Evolutionary conservation across 805 yeast species (phyloP).

Genomic region (Grigorovia transvaalensis): DNA sequence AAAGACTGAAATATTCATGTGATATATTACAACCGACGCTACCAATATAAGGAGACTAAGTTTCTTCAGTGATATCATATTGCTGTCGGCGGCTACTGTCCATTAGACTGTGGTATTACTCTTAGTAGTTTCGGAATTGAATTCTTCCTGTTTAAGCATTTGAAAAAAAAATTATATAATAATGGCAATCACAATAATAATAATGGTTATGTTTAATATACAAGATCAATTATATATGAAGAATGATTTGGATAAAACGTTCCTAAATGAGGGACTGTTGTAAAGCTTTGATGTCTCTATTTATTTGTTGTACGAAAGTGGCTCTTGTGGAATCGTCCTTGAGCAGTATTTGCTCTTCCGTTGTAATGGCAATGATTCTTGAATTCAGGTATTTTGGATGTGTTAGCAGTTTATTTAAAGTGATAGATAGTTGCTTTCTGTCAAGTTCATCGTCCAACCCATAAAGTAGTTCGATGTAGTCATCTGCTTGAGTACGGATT

Average conservation of each 20-base stretch:
- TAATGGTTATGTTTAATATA: no score
- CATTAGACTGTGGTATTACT: not conserved
- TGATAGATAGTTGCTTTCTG: constrained; percentile 47
- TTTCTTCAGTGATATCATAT: not conserved
- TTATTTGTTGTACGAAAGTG: constrained; percentile 37
- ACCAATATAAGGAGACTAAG: not conserved
- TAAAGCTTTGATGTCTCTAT: constrained; percentile 43
- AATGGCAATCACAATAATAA: no score
- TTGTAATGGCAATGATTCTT: constrained; percentile 50
- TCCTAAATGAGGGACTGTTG: constrained; percentile 31
- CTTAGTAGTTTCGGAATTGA: not conserved
- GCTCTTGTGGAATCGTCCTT: constrained; percentile 37
- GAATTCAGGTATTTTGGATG: constrained; percentile 80
- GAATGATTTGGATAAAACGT: not conserved
- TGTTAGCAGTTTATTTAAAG: constrained; percentile 61
- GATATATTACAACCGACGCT: not conserved
- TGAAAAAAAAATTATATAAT: no score
- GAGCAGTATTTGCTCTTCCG: constrained; percentile 52
- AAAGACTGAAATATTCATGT: not conserved
- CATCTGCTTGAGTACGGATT: constrained; percentile 8
- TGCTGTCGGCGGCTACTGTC: no score
- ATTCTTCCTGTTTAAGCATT: no score
- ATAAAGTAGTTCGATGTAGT: constrained; percentile 31
- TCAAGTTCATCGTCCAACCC: constrained; percentile 54
- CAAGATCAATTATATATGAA: not conserved